These are phyloP conservation scores for Rhizophora mangle DNA, from an alignment of 345 rosid species.

Conservation along the genomic window DNA sequence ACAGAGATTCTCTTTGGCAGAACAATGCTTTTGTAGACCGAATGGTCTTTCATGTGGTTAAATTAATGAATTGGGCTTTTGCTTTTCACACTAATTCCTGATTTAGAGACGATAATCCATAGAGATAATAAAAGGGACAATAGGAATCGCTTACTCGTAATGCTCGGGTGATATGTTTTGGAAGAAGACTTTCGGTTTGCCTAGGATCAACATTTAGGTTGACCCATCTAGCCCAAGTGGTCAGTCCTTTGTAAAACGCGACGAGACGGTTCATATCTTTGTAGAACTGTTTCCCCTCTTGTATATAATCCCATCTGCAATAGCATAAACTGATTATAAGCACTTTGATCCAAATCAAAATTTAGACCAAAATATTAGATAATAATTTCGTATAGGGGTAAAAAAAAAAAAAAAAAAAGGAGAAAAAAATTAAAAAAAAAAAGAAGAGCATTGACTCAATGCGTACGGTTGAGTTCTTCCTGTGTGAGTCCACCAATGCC, in stretches of 20 bases:
- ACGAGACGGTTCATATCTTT: conserved; percentile 81
- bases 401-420: too few species aligned
- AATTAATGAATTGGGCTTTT: too few species aligned
- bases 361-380: too few species aligned
- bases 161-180: conserved; percentile 81
- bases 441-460: not conserved
- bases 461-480: conserved; percentile 69
- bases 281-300: conserved; percentile 53
- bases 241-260: conserved; percentile 78
- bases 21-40: too few species aligned
- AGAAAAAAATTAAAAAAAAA: not conserved
- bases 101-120: too few species aligned
- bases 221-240: conserved; percentile 97
- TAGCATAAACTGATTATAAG: too few species aligned
- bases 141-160: conserved; percentile 58
- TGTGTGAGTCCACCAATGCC: conserved; percentile 97
- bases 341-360: too few species aligned
- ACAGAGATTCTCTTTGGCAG: too few species aligned
- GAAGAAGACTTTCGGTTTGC: conserved; percentile 79
- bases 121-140: too few species aligned
- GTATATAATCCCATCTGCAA: conserved; percentile 73
- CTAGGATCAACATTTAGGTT: conserved; percentile 54
- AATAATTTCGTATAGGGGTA: too few species aligned
- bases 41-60: too few species aligned
- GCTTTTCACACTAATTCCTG: too few species aligned